Conservation (phyloP, 495 filamentous ascomycete genomes). For the Talaromyces thailandensis region DNA sequence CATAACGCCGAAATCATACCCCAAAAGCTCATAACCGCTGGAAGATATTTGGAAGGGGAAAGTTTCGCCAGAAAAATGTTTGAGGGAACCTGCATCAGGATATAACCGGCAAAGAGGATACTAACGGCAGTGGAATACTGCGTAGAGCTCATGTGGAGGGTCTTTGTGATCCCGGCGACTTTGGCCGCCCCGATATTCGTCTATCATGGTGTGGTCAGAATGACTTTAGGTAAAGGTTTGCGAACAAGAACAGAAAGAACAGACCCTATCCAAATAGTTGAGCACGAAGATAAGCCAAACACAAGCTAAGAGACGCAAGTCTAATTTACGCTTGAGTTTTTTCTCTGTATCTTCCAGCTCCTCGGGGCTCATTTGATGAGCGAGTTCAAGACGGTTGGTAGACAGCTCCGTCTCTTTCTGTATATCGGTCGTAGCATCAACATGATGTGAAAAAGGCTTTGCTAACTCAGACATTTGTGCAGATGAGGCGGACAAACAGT, state of each 20-base stretch:
- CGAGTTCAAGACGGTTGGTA: slow-evolving; percentile 6
- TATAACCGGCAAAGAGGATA: slow-evolving; percentile 75
- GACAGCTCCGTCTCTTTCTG: background rate
- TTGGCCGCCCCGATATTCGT: slow-evolving; percentile 15
- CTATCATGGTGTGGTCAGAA: slow-evolving; percentile 52
- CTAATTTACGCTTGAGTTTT: slow-evolving; percentile 22
- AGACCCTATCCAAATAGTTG: slow-evolving; percentile 54
- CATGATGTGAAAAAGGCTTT: background rate
- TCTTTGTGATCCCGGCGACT: background rate
- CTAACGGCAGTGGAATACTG: slow-evolving; percentile 53
- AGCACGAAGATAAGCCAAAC: slow-evolving; percentile 25
- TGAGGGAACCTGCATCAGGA: slow-evolving; percentile 47
- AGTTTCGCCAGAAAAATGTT: slow-evolving; percentile 80
- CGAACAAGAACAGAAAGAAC: slow-evolving; percentile 16
- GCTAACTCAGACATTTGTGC: background rate
- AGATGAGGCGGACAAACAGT: background rate
- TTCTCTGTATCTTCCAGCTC: slow-evolving; percentile 12
- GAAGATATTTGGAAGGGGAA: slow-evolving; percentile 82
- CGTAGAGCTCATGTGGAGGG: slow-evolving; percentile 8
- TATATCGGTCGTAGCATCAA: background rate
- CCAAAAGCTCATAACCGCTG: slow-evolving; percentile 13
- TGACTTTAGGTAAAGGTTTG: slow-evolving; percentile 27
- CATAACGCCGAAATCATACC: background rate
- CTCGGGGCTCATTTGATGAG: slow-evolving; percentile 7
- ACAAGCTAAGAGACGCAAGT: slow-evolving; percentile 21